A percentile compares a stretch with the other conserved stretches of the same genome.
Evolutionary conservation across 345 rosid species (phyloP).

Genomic region (Lagerstroemia speciosa): DNA sequence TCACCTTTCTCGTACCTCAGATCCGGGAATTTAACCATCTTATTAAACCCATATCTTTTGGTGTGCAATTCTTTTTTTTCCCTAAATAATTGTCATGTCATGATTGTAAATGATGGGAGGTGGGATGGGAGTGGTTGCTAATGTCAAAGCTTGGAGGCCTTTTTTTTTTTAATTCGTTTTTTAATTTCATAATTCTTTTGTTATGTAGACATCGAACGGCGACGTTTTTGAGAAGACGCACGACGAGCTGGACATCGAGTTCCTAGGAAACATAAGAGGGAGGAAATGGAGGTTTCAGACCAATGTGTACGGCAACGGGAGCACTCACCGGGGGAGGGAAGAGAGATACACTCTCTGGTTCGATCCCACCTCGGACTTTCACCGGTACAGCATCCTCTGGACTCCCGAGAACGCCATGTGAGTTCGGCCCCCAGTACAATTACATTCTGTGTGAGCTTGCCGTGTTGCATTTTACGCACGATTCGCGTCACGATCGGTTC

Average conservation of each 20-base stretch:
- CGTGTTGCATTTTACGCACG: no score
- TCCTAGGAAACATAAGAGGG: constrained; percentile 70
- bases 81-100: background rate
- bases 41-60: no score
- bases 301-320: constrained; percentile 87
- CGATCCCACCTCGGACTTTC: constrained; percentile 84
- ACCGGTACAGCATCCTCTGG: constrained; percentile 89
- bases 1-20: no score
- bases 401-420: constrained; percentile 58
- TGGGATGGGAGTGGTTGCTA: background rate
- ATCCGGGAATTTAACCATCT: no score
- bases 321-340: constrained; percentile 76
- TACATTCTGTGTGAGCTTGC: no score
- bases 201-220: constrained; percentile 65
- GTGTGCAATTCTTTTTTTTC: no score
- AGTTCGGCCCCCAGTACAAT: constrained; percentile 19
- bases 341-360: constrained; percentile 94
- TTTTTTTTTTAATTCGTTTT: background rate
- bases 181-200: background rate
- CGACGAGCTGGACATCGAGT: constrained; percentile 94
- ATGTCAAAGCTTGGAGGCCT: background rate
- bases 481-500: no score
- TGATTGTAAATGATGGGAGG: constrained; percentile 3
- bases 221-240: constrained; percentile 85
- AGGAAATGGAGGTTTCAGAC: constrained; percentile 97